Conservation (phyloP, 257 asterid species). For the Euphrasia confusa region DNA sequence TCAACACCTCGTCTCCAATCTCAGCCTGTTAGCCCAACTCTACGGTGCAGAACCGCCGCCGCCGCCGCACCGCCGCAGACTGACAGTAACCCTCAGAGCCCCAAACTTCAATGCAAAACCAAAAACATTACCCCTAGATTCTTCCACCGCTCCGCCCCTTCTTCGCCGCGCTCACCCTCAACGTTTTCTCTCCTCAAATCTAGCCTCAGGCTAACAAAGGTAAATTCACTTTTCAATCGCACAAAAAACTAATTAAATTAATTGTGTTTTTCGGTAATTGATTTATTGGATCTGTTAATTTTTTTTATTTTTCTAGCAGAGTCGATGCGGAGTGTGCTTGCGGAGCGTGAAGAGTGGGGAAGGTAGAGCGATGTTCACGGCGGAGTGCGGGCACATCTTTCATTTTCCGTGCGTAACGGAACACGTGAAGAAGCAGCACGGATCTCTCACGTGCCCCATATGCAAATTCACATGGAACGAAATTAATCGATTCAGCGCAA, state of each 20-base stretch:
- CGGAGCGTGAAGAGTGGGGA: constrained; percentile 70
- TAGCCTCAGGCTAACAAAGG: constrained; percentile 59
- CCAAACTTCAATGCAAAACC: constrained; percentile 62
- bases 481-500: constrained; percentile 41
- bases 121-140: constrained; percentile 46
- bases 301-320: constrained; percentile 43
- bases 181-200: constrained; percentile 73
- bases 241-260: background rate
- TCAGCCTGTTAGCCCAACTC: constrained; percentile 39
- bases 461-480: constrained; percentile 74
- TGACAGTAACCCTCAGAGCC: constrained; percentile 33
- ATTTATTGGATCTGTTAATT: background rate
- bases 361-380: constrained; percentile 94
- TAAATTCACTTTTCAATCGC: background rate
- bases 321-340: constrained; percentile 66
- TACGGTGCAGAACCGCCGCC: constrained; percentile 54
- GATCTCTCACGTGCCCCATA: constrained; percentile 62
- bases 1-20: constrained; percentile 79
- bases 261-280: background rate
- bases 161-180: constrained; percentile 94
- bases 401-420: constrained; percentile 87
- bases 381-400: constrained; percentile 92
- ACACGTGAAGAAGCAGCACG: constrained; percentile 53
- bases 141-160: constrained; percentile 63
- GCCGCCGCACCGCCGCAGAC: constrained; percentile 28